Evolutionary conservation across 2,329 filamentous ascomycete species (phyloP).

Genomic region (Raffaelea arxii): DNA sequence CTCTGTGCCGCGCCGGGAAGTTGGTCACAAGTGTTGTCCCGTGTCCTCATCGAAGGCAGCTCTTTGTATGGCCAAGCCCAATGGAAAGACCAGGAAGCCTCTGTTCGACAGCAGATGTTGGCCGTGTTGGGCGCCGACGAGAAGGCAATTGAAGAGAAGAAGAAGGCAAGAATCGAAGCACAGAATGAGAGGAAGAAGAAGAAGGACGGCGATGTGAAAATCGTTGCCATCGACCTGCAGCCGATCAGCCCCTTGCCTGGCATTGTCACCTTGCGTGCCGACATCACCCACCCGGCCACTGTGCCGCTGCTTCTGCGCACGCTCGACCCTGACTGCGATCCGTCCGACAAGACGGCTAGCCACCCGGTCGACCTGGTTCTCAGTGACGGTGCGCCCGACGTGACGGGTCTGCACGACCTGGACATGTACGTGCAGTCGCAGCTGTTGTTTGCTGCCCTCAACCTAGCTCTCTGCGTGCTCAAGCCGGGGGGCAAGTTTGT

Average conservation of each 20-base stretch:
- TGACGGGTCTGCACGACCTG: slow-evolving; percentile 91
- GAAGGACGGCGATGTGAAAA: slow-evolving; percentile 53
- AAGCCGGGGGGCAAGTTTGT: slow-evolving; percentile 86
- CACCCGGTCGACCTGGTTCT: slow-evolving; percentile 87
- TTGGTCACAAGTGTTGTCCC: slow-evolving; percentile 94
- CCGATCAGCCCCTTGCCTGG: slow-evolving; percentile 91
- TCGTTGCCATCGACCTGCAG: slow-evolving; percentile 91
- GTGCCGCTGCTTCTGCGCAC: slow-evolving; percentile 81
- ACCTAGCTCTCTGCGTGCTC: slow-evolving; percentile 85
- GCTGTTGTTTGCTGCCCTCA: slow-evolving; percentile 85
- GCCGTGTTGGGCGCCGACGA: slow-evolving; percentile 22
- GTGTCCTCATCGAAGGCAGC: slow-evolving; percentile 88
- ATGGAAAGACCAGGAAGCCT: slow-evolving; percentile 76
- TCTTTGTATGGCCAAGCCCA: slow-evolving; percentile 76
- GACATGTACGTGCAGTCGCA: slow-evolving; percentile 98
- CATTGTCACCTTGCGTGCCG: slow-evolving; percentile 83
- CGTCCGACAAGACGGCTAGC: slow-evolving; percentile 33
- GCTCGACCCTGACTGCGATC: slow-evolving; percentile 62
- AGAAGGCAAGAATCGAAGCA: not conserved
- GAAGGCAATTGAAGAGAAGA: not conserved
- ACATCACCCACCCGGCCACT: slow-evolving; percentile 95
- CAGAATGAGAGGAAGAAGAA: slow-evolving; percentile 12
- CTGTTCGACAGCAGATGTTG: slow-evolving; percentile 52
- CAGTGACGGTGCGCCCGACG: slow-evolving; percentile 91
- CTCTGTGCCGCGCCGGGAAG: slow-evolving; percentile 91